phyloP scores from a whole-genome alignment of 2,329 filamentous ascomycete species.

The Fusarium sp. region DNA sequence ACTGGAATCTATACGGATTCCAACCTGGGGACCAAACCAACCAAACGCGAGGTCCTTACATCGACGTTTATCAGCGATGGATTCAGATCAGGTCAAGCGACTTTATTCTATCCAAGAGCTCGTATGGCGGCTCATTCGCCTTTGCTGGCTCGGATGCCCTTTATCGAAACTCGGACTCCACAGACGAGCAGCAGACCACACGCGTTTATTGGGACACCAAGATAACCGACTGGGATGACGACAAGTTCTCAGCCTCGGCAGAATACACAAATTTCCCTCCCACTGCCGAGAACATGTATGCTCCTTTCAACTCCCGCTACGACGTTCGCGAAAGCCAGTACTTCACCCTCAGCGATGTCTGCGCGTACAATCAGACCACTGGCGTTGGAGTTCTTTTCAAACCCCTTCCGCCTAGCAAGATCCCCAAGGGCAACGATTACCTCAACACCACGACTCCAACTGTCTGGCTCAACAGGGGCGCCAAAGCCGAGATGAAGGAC shows the following conservation, averaged over 20 bases:
- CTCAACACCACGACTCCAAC: conserved; percentile 14
- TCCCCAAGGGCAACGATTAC: not conserved
- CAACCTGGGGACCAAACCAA: conserved; percentile 12
- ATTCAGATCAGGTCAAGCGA: conserved; percentile 30
- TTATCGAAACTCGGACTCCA: conserved; percentile 23
- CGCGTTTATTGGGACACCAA: conserved; percentile 29
- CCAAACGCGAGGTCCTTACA: not conserved
- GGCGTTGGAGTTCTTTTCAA: too few relatives aligned
- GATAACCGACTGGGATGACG: conserved; percentile 6
- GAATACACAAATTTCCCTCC: conserved; percentile 11
- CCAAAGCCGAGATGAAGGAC: conserved; percentile 14
- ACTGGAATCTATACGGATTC: conserved; percentile 27
- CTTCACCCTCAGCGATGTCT: conserved; percentile 29
- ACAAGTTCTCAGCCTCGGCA: conserved; percentile 13
- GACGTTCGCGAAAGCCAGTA: conserved; percentile 17
- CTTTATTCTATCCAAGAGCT: conserved; percentile 14
- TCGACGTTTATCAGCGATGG: conserved; percentile 30
- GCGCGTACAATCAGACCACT: conserved; percentile 7
- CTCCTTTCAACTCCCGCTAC: not conserved
- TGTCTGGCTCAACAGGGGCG: conserved; percentile 23
- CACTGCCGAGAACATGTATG: not conserved
- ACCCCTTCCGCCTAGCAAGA: not conserved
- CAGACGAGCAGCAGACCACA: conserved; percentile 2
- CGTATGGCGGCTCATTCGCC: not conserved
- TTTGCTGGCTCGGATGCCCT: not conserved